Evolutionary conservation across 352 stramenopile genomes (phyloP).

Genomic region (Elongisporangium undulatum): DNA sequence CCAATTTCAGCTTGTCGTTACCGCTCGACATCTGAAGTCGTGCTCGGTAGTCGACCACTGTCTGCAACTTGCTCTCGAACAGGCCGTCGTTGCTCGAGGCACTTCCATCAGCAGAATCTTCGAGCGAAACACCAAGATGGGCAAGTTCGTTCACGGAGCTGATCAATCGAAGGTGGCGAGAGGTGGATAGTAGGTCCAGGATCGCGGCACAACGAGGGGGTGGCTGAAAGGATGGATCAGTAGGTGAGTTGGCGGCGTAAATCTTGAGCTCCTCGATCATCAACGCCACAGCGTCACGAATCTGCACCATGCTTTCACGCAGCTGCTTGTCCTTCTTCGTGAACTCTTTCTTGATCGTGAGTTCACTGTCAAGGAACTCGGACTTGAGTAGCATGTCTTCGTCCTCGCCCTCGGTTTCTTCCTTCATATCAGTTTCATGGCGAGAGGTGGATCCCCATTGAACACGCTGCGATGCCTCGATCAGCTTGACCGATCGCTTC

Average conservation of each 20-base stretch:
- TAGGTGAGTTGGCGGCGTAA: conserved; percentile 39
- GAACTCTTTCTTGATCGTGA: conserved; percentile 71
- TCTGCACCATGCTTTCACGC: conserved; percentile 45
- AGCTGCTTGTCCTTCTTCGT: conserved; percentile 70
- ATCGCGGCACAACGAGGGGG: conserved; percentile 48
- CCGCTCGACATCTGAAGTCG: conserved; percentile 65
- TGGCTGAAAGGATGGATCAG: conserved; percentile 44
- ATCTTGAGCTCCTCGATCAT: conserved; percentile 73
- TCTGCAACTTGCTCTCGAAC: conserved; percentile 59
- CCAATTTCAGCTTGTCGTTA: conserved; percentile 69
- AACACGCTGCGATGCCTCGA: conserved; percentile 73
- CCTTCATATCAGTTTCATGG: conserved; percentile 14
- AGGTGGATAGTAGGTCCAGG: conserved; percentile 66
- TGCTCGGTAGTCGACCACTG: conserved; percentile 66
- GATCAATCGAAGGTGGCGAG: conserved; percentile 66
- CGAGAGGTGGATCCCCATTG: conserved; percentile 35
- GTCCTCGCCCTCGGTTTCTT: conserved; percentile 23
- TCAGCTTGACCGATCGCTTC: conserved; percentile 68
- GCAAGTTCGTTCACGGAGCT: conserved; percentile 72
- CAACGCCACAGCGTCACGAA: conserved; percentile 49
- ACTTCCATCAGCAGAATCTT: conserved; percentile 13
- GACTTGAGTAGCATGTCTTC: conserved; percentile 30
- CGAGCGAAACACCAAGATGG: conserved; percentile 41
- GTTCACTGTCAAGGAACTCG: conserved; percentile 52
- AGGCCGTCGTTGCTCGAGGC: conserved; percentile 15